Evolutionary conservation across 176 grass and related monocot species (phyloP), one percentile per base, ranked within the genome.

Genomic region (Tuctoria greenei): DNA sequence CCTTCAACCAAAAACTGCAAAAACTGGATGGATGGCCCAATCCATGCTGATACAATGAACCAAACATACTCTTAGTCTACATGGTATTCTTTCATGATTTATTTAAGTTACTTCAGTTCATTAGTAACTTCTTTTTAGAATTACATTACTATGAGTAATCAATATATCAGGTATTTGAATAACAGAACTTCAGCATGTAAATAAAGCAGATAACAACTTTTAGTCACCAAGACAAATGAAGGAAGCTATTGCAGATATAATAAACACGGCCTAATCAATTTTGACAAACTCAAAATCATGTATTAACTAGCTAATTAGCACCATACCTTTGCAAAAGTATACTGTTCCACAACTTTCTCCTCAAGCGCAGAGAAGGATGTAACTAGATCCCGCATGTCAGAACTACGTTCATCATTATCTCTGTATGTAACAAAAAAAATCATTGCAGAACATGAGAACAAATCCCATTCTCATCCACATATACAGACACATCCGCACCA

Each of bases 341-440:
- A 99, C 61, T 99, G 91, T 69, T 94, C 89, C 37, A 99, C 80
- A 40, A 92, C 80, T 92, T 95, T 99, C 67, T 95, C 95, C 74
- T 99, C 89, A 16, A 95, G 65, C 75, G 89, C 95, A 57, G 89
- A 95, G 85, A 99, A 99, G 51, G 95, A 95, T 78, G 89, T 77
- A 55, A 79, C 76, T 47, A 99, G 67, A 80, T 99, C 95, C 79
- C 77, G 72, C 79, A 82, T 90, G 80, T 99, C 95, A 82, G 89
- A 81, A 72, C 88, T 84, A 25, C 80, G 83, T 46, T 92, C 95
- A 90, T 95, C 82, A 56, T 79, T 83, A 90, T 95, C 87, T 85
- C 95, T 99, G 69, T 9, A 54, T 69, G 71, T 51, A 51, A 51
- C 17, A 69, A 27, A 79, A 38, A 76, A 61, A 81, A n/a, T n/a